Percentiles rank a stretch among this genome's conserved stretches.
Conservation (phyloP, 2,329 filamentous ascomycete species). For the Chrysoporthe cubensis region DNA sequence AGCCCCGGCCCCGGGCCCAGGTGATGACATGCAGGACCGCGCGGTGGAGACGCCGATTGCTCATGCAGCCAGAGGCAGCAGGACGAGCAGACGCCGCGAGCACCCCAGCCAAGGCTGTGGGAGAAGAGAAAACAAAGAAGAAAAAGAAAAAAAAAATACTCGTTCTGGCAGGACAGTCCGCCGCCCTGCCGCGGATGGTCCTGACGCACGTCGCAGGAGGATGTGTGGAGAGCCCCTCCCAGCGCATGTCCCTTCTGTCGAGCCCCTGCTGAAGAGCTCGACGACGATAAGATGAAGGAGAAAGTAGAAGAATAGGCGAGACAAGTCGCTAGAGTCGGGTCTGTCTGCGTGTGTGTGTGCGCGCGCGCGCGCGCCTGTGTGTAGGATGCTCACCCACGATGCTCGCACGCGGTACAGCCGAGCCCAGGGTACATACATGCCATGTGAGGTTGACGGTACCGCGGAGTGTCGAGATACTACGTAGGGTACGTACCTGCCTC, state of each 20-base stretch:
- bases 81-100: background rate
- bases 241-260: background rate
- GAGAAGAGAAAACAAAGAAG: background rate
- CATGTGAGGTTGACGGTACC: too few relatives aligned
- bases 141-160: background rate
- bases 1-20: background rate
- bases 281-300: background rate
- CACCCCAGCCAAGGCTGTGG: too few relatives aligned
- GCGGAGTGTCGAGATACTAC: too few relatives aligned
- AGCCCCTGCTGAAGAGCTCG: background rate
- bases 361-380: too few relatives aligned
- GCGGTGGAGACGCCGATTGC: background rate
- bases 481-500: too few relatives aligned
- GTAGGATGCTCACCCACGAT: too few relatives aligned
- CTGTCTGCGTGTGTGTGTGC: background rate
- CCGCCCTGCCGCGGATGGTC: background rate
- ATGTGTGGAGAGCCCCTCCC: background rate
- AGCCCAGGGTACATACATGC: too few relatives aligned
- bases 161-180: background rate
- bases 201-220: background rate
- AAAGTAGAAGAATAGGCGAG: background rate
- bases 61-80: background rate
- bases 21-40: background rate
- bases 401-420: background rate
- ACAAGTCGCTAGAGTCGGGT: background rate